phyloP scores from a whole-genome alignment of 208 protist species.

The Angomonas ambiguus region DNA sequence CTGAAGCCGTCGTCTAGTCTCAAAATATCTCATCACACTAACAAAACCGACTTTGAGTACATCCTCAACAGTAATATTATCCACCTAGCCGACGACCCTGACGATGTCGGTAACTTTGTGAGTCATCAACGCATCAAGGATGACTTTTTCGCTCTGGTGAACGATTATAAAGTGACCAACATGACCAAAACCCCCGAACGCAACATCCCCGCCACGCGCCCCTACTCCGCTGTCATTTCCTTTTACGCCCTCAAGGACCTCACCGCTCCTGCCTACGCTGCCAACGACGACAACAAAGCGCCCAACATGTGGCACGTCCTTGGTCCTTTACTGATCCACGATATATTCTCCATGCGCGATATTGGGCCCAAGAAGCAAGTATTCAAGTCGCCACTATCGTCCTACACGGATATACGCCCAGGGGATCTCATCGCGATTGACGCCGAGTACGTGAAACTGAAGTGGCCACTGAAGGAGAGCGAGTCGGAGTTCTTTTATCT shows the following conservation, averaged over 20 bases:
- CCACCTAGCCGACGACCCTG: slow-evolving; percentile 82
- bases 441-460: slow-evolving; percentile 86
- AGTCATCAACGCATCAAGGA: slow-evolving; percentile 82
- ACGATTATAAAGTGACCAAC: slow-evolving; percentile 84
- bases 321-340: slow-evolving; percentile 72
- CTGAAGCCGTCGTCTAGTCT: slow-evolving; percentile 80
- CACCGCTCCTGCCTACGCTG: slow-evolving; percentile 49
- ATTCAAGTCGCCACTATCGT: slow-evolving; percentile 65
- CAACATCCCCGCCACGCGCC: slow-evolving; percentile 66
- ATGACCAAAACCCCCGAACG: slow-evolving; percentile 69
- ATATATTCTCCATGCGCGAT: slow-evolving; percentile 58
- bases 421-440: slow-evolving; percentile 84
- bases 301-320: slow-evolving; percentile 79
- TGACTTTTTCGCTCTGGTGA: slow-evolving; percentile 78
- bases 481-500: slow-evolving; percentile 34
- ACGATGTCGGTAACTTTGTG: slow-evolving; percentile 86
- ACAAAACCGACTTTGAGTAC: slow-evolving; percentile 86
- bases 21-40: slow-evolving; percentile 64
- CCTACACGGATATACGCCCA: slow-evolving; percentile 62
- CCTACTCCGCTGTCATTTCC: slow-evolving; percentile 74
- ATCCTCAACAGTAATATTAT: slow-evolving; percentile 84
- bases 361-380: slow-evolving; percentile 39
- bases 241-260: slow-evolving; percentile 82
- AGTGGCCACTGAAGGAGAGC: slow-evolving; percentile 55
- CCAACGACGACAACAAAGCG: slow-evolving; percentile 57